Evolutionary conservation across 2,329 filamentous ascomycete species (phyloP), one percentile per base, ranked within the genome.

Genomic region (Diaporthe sp.): DNA sequence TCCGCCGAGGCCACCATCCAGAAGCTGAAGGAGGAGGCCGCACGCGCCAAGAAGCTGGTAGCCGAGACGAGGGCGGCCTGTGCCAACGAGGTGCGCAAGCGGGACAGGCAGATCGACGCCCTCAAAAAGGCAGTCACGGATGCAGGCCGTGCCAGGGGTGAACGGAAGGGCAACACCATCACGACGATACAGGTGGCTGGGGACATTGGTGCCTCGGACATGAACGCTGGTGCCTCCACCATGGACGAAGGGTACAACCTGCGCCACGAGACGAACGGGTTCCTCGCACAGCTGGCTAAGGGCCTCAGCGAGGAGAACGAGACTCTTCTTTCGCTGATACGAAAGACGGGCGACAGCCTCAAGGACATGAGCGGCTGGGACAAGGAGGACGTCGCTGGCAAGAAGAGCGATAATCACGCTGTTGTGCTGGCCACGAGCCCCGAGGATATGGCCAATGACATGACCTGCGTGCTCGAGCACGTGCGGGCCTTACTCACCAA

Each of bases 251-350:
- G 88, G 83, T 90, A 96, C 82, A 94, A 91, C 78, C 85, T 98
- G 75, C 92, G 92, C 79, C 91, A 93, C 81, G 97, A 98, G 84
- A 97, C 96, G 7, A 98, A 96, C 63, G 92, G 95, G 66, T 98
- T 98, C 80, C 86, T 99, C 73, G 97, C 96, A 0, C 92, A 94
- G 79, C 85, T 98, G 74, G 96, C 94, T 39, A 93, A 94, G 81
- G 92, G 91, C 51, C 85, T 98, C 73, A 97, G 95, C 80, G 94
- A 97, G 77, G 97, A 99, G 82, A 99, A 99, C 79, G 96, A 98
- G 80, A 89, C 90, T 7, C 84, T 98, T 17, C 91, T 97, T 50
- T 87, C 86, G 1, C 86, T 98, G 39, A 88, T 97, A 68, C 88
- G 92, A 70, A 91, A 90, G 68, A 94, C 95, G 0, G 89, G 96